These are phyloP conservation scores for Teunomyces lycoperdinae DNA, from an alignment of 805 yeast species.

Conservation along the genomic window DNA sequence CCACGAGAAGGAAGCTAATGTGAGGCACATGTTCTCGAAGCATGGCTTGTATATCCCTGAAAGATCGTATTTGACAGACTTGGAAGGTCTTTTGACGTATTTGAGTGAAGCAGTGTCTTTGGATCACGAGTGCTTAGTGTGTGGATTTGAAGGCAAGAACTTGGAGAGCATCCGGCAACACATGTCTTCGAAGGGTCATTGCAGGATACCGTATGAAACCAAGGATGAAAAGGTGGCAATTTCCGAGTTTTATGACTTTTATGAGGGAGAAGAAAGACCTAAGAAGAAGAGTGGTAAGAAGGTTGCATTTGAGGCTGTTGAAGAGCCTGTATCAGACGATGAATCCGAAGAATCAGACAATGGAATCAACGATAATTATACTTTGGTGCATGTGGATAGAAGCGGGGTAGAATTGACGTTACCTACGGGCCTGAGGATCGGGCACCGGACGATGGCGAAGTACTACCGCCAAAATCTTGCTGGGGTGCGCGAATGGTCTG, in stretches of 20 bases:
- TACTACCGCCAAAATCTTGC: slow-evolving; percentile 62
- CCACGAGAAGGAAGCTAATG: slow-evolving; percentile 52
- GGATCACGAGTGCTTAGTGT: slow-evolving; percentile 43
- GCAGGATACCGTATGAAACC: slow-evolving; percentile 44
- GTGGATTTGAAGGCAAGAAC: slow-evolving; percentile 43
- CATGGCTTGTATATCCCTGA: slow-evolving; percentile 49
- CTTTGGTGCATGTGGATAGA: slow-evolving; percentile 45
- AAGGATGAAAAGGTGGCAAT: slow-evolving; percentile 34
- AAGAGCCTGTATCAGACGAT: slow-evolving; percentile 10
- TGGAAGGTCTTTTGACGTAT: slow-evolving; percentile 38
- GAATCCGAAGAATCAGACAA: slow-evolving; percentile 12
- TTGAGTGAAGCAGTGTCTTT: slow-evolving; percentile 36
- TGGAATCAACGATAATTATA: slow-evolving; percentile 21
- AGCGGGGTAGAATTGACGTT: slow-evolving; percentile 66
- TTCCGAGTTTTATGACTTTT: slow-evolving; percentile 38
- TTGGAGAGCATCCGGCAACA: slow-evolving; percentile 45
- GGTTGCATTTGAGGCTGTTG: slow-evolving; percentile 25
- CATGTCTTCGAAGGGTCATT: slow-evolving; percentile 42
- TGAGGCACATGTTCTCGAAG: slow-evolving; percentile 41
- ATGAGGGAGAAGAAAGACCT: slow-evolving; percentile 14
- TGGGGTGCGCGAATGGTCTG: slow-evolving; percentile 38
- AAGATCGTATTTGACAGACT: slow-evolving; percentile 33
- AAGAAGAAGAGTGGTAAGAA: slow-evolving; percentile 16
- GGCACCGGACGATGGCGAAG: slow-evolving; percentile 75
- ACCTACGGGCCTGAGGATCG: slow-evolving; percentile 76